A percentile compares a stretch with the other conserved stretches of the same genome.
These are phyloP conservation scores for Pterulicium gracile DNA, from an alignment of 1,284 basidiomycete species.

Conservation along the genomic window DNA sequence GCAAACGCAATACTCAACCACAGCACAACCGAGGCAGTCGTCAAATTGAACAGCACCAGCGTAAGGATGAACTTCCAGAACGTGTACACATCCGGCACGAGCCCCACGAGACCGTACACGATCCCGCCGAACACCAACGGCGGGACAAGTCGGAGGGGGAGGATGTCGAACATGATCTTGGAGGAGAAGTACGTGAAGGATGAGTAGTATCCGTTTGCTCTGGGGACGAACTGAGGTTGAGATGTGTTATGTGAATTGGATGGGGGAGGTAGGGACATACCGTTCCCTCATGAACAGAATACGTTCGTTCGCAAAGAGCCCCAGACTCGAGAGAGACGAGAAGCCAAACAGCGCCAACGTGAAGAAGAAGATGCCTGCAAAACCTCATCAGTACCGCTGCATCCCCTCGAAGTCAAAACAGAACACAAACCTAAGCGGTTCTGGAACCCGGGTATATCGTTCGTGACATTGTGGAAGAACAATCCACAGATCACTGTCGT, in stretches of 20 bases:
- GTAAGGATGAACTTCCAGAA: conserved; percentile 99
- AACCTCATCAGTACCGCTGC: not conserved
- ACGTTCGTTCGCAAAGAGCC: conserved; percentile 88
- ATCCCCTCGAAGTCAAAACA: not conserved
- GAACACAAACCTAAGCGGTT: conserved; percentile 57
- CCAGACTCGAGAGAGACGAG: conserved; percentile 87
- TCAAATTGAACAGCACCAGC: conserved; percentile 90
- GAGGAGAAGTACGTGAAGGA: conserved; percentile 93
- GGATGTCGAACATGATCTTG: conserved; percentile 92
- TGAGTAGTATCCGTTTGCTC: conserved; percentile 94
- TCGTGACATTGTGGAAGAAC: conserved; percentile 73
- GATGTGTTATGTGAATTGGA: conserved; percentile 2
- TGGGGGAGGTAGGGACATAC: conserved; percentile 26
- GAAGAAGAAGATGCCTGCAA: conserved; percentile 90
- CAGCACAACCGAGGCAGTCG: conserved; percentile 85
- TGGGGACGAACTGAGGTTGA: conserved; percentile 18
- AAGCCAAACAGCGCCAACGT: conserved; percentile 92
- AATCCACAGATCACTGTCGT: conserved; percentile 77
- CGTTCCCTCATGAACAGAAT: conserved; percentile 95
- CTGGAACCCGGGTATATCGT: conserved; percentile 93
- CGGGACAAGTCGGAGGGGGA: conserved; percentile 89
- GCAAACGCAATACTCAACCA: conserved; percentile 83
- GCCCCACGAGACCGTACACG: conserved; percentile 87
- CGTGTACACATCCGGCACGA: conserved; percentile 78
- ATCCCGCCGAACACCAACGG: conserved; percentile 92